Base-by-base conservation (phyloP, 2,329 filamentous ascomycete species). In the Ophiostoma sp. region DNA sequence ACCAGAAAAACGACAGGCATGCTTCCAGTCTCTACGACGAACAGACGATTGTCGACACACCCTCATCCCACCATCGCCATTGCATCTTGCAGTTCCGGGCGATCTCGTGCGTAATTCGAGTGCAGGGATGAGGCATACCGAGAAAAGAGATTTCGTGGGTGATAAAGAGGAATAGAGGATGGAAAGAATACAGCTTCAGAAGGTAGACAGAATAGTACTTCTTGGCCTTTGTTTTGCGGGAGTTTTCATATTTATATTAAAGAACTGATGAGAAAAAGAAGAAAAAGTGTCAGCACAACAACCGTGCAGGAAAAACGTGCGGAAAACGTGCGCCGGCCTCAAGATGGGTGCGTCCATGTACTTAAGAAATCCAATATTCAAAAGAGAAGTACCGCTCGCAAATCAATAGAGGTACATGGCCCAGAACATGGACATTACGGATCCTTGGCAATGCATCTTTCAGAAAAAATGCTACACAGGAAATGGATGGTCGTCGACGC, bases 71-170 rank as follows among this genome's bases (percentile, higher is more conserved):
- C 59, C 28, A 19, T 48, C 50, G 25, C 42, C 8, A 52, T 69
- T 45, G 11, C 45, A 69, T 69, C 45, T 15, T 66, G 63, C 61
- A 45, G 15, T 48, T 31, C 42, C 63, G 39, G 63, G n/a, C 63
- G 63, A 66, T 48, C 63, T 66, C 22, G 63, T 66, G 63, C 39
- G 42, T 25, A 64, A 22, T 42, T 64, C 7, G 19, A 45, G 22
- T 39, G 63, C 39, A 66, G 25, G 63, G 63, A 48, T 48, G 39
- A 48, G 39, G 39, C 25, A 6, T 48, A 48, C 63, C 39, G 33
- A 66, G 12, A 33, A 45, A 66, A 48, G 45, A 33, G 42, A 31
- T 33, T 66, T 42, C 4, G 11, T 42, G 22, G 36, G 45, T 66
- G 36, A 25, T 28, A 36, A 42, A n/a, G 17, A 25, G 22, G 11